These are phyloP conservation scores for Chamaecyparis obtusa DNA, from an alignment of 75 land plant species.

Conservation along the genomic window DNA sequence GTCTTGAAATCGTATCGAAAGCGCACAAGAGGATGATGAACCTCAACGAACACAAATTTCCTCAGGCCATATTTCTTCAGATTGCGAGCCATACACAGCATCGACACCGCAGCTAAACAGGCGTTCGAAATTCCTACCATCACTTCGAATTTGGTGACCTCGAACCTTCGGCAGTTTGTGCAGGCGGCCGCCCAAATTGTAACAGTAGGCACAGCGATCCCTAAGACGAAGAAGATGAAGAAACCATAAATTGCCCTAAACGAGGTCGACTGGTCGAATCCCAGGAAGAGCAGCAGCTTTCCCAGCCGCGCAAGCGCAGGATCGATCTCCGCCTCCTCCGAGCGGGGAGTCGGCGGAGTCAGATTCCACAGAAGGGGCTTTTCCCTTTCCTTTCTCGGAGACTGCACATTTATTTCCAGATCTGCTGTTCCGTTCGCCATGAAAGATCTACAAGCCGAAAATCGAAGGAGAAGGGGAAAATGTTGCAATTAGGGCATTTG, in stretches of 20 bases:
- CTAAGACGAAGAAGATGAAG: background rate
- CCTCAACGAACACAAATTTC: slow-evolving; percentile 57
- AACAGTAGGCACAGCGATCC: background rate
- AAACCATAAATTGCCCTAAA: background rate
- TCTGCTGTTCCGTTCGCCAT: background rate
- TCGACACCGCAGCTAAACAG: background rate
- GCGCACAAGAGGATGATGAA: slow-evolving; percentile 24
- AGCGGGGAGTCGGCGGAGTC: no score
- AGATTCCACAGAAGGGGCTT: background rate
- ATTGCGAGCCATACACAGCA: slow-evolving; percentile 50
- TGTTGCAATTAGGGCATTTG: background rate
- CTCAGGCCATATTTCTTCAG: slow-evolving; percentile 67
- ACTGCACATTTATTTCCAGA: background rate
- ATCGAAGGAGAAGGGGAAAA: background rate
- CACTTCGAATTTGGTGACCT: background rate
- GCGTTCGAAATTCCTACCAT: background rate
- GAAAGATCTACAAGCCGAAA: background rate
- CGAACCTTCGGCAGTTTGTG: background rate
- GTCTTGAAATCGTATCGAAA: slow-evolving; percentile 35
- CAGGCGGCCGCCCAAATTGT: background rate
- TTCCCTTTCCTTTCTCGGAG: background rate
- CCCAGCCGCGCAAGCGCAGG: slow-evolving; percentile 5
- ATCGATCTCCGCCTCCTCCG: slow-evolving; percentile 4
- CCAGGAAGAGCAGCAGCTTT: background rate
- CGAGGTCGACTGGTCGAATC: slow-evolving; percentile 4